A percentile compares a stretch with the other conserved stretches of the same genome.
Evolutionary conservation across 2,329 filamentous ascomycete species (phyloP).

Genomic region (Tolypocladium ovalisporum): DNA sequence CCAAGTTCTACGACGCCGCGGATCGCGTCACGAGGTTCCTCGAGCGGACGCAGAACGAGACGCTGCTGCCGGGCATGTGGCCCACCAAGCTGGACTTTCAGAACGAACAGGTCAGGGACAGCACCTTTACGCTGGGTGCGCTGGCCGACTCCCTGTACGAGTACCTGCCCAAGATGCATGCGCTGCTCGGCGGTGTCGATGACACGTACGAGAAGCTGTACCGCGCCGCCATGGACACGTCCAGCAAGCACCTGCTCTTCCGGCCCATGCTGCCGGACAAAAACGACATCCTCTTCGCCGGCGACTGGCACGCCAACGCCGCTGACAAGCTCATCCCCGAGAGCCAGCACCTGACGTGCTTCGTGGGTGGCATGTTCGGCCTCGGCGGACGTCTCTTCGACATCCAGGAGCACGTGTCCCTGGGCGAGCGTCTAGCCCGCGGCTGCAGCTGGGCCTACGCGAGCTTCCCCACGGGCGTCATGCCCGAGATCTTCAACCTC

Average conservation of each 20-base stretch:
- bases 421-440: constrained; percentile 37
- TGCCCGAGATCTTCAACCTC: constrained; percentile 44
- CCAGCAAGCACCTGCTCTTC: constrained; percentile 54
- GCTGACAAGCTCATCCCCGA: constrained; percentile 16
- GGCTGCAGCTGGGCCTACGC: constrained; percentile 49
- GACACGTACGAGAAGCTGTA: constrained; percentile 56
- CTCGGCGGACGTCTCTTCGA: constrained; percentile 51
- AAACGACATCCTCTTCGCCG: constrained; percentile 44
- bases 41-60: constrained; percentile 55
- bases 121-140: constrained; percentile 40
- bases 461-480: constrained; percentile 42
- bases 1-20: constrained; percentile 69
- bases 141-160: constrained; percentile 49
- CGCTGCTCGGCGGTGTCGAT: constrained; percentile 54
- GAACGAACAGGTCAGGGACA: constrained; percentile 40
- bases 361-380: constrained; percentile 58
- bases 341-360: constrained; percentile 39
- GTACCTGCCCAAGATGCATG: constrained; percentile 51
- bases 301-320: constrained; percentile 16
- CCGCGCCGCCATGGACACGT: constrained; percentile 48
- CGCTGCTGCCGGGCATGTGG: constrained; percentile 69
- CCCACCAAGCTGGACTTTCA: constrained; percentile 50
- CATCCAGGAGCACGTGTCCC: constrained; percentile 33
- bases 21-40: constrained; percentile 62
- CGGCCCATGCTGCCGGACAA: constrained; percentile 54